A percentile compares a stretch with the other conserved stretches of the same genome.
Conservation (phyloP, 2,329 filamentous ascomycete genomes). For the Zasmidium angulare region DNA sequence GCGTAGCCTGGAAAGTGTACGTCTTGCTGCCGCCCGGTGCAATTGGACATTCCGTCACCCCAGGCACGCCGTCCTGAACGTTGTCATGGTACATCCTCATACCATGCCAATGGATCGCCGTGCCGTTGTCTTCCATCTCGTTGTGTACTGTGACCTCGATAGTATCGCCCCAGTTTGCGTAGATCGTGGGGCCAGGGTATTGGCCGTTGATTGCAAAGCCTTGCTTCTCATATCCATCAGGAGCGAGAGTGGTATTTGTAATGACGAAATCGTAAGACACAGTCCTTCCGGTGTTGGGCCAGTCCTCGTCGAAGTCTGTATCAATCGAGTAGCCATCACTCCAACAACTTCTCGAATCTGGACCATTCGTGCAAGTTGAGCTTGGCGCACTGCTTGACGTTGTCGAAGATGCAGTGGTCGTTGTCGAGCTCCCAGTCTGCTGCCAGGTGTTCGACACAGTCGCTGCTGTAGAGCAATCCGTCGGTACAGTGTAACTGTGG, state of each 20-base stretch:
- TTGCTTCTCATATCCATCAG: slow-evolving; percentile 37
- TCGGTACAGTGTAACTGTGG: slow-evolving; percentile 42
- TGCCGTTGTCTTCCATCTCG: slow-evolving; percentile 55
- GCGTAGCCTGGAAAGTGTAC: slow-evolving; percentile 58
- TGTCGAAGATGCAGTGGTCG: slow-evolving; percentile 19
- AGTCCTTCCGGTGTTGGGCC: slow-evolving; percentile 34
- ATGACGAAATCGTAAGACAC: slow-evolving; percentile 36
- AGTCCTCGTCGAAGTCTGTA: slow-evolving; percentile 37
- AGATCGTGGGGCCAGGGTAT: slow-evolving; percentile 53
- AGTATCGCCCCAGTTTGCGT: slow-evolving; percentile 33
- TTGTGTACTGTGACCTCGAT: slow-evolving; percentile 60
- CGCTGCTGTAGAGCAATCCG: slow-evolving; percentile 36
- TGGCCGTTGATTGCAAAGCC: slow-evolving; percentile 60
- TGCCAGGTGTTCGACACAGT: slow-evolving; percentile 43
- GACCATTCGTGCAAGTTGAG: slow-evolving; percentile 31
- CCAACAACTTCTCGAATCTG: slow-evolving; percentile 31
- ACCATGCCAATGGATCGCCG: slow-evolving; percentile 64
- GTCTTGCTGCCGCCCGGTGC: slow-evolving; percentile 54
- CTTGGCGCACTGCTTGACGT: slow-evolving; percentile 20
- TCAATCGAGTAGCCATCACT: slow-evolving; percentile 29
- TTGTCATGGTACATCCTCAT: slow-evolving; percentile 58
- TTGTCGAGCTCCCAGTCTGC: slow-evolving; percentile 14
- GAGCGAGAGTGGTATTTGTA: slow-evolving; percentile 46
- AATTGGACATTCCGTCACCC: slow-evolving; percentile 47
- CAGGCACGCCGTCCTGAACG: slow-evolving; percentile 58